phyloP scores from a whole-genome alignment of 768 basidiomycete genomes.

The Wakefieldia striispora region DNA sequence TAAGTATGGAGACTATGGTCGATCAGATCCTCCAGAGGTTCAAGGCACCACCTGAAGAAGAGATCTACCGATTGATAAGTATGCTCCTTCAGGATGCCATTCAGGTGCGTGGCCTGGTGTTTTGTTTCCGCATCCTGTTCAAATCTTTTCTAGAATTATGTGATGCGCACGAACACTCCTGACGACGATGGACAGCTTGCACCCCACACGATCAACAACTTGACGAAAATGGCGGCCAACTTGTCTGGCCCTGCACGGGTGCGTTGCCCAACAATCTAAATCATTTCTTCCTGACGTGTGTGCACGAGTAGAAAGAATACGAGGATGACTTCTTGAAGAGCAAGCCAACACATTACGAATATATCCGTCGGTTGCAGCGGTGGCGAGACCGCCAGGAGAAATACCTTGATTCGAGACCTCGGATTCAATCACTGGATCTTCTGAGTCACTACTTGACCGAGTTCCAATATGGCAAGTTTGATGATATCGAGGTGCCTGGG shows the following conservation, averaged over 20 bases:
- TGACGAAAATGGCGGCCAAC: slow-evolving; percentile 60
- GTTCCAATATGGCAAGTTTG: slow-evolving; percentile 96
- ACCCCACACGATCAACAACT: slow-evolving; percentile 51
- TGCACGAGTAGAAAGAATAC: slow-evolving; percentile 65
- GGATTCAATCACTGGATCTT: slow-evolving; percentile 79
- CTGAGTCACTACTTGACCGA: slow-evolving; percentile 93
- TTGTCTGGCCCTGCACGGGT: slow-evolving; percentile 60
- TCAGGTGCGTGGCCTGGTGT: slow-evolving; percentile 48
- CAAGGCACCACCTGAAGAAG: slow-evolving; percentile 88
- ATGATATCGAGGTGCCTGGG: slow-evolving; percentile 98
- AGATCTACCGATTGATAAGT: slow-evolving; percentile 87
- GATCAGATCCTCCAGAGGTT: slow-evolving; percentile 91
- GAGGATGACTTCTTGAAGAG: slow-evolving; percentile 85
- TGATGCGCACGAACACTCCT: slow-evolving; percentile 57
- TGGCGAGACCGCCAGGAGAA: slow-evolving; percentile 93
- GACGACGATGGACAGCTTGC: slow-evolving; percentile 70
- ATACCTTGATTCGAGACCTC: slow-evolving; percentile 77
- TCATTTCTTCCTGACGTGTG: neutral
- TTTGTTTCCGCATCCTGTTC: neutral
- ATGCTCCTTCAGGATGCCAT: slow-evolving; percentile 87
- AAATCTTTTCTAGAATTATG: slow-evolving; percentile 52
- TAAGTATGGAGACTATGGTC: slow-evolving; percentile 95
- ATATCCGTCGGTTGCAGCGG: slow-evolving; percentile 82
- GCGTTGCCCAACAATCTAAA: slow-evolving; percentile 17
- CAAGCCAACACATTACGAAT: slow-evolving; percentile 80